A percentile compares a stretch with the other conserved stretches of the same genome.
Conservation (phyloP, 192 early-diverging fungal genomes). For the Geranomyces michiganensis region DNA sequence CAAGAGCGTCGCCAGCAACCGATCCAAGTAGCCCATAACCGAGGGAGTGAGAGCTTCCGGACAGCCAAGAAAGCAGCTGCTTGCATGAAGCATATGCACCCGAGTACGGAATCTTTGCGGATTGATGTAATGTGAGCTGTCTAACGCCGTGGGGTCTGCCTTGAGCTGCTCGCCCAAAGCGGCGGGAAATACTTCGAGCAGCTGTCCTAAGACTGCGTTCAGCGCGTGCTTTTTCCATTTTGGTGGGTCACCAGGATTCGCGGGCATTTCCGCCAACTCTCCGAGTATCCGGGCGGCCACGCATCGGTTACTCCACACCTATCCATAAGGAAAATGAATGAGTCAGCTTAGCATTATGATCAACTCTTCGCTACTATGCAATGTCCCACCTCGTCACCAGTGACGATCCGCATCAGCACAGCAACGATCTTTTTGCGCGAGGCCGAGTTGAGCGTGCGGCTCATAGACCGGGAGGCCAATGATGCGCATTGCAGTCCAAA, state of each 20-base stretch:
- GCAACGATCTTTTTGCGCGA: constrained; percentile 18
- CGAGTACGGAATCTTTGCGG: constrained; percentile 33
- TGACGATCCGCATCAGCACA: constrained; percentile 20
- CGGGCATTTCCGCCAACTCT: constrained; percentile 13
- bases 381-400: constrained; percentile 37
- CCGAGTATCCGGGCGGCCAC: constrained; percentile 31
- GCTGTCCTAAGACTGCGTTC: constrained; percentile 28
- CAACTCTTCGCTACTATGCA: too few relatives aligned
- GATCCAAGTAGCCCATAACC: constrained; percentile 50
- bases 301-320: constrained; percentile 31
- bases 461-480: constrained; percentile 25
- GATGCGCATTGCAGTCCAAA: constrained; percentile 24
- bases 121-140: constrained; percentile 31
- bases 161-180: constrained; percentile 8
- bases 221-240: constrained; percentile 35
- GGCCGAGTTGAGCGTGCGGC: constrained; percentile 17
- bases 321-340: not conserved
- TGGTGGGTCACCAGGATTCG: constrained; percentile 17
- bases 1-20: constrained; percentile 37
- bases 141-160: constrained; percentile 33
- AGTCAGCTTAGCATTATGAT: not conserved
- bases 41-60: constrained; percentile 29
- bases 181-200: constrained; percentile 44
- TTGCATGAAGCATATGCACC: constrained; percentile 41
- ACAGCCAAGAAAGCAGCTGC: constrained; percentile 27